A percentile compares a stretch with the other conserved stretches of the same genome.
Evolutionary conservation across 2,329 filamentous ascomycete species (phyloP).

Genomic region (Epichloe gansuensis): DNA sequence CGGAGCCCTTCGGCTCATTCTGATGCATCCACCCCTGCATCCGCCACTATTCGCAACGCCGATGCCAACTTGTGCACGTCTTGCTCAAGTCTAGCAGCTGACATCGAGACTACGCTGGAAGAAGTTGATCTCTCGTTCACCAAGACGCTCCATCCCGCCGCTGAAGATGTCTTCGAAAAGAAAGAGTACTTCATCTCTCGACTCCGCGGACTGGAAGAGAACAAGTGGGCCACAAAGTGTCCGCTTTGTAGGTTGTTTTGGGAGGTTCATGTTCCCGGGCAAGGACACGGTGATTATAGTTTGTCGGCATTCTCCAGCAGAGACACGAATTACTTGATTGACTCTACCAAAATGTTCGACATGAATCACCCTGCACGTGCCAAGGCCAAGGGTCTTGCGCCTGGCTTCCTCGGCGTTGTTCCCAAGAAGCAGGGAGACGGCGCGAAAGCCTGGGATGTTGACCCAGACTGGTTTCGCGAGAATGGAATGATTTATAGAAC

Average conservation of each 20-base stretch:
- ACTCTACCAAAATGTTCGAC: slow-evolving; percentile 18
- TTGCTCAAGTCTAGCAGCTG: slow-evolving; percentile 20
- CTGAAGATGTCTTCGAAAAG: slow-evolving; percentile 20
- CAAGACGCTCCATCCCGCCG: slow-evolving; percentile 15
- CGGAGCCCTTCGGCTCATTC: slow-evolving; percentile 23
- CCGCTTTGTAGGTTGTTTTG: slow-evolving; percentile 23
- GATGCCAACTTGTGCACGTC: slow-evolving; percentile 19
- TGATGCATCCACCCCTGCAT: slow-evolving; percentile 12
- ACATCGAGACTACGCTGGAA: slow-evolving; percentile 20
- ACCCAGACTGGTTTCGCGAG: slow-evolving; percentile 20
- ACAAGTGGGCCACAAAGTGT: slow-evolving; percentile 21
- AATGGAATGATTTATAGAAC: slow-evolving; percentile 22
- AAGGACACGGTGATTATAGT: slow-evolving; percentile 17
- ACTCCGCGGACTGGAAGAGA: slow-evolving; percentile 18
- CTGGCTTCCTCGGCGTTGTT: slow-evolving; percentile 20
- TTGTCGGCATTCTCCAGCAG: slow-evolving; percentile 22
- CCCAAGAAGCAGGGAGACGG: slow-evolving; percentile 18
- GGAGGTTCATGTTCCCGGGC: slow-evolving; percentile 19
- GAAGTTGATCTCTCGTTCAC: slow-evolving; percentile 19
- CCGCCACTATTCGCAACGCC: slow-evolving; percentile 12
- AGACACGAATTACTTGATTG: slow-evolving; percentile 23
- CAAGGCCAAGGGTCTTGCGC: slow-evolving; percentile 17
- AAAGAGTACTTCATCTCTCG: slow-evolving; percentile 18
- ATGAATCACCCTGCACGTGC: slow-evolving; percentile 17
- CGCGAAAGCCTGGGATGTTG: slow-evolving; percentile 18